These are phyloP conservation scores for Hypoxylon crocopeplum DNA, from an alignment of 495 filamentous ascomycete species.

Conservation along the genomic window DNA sequence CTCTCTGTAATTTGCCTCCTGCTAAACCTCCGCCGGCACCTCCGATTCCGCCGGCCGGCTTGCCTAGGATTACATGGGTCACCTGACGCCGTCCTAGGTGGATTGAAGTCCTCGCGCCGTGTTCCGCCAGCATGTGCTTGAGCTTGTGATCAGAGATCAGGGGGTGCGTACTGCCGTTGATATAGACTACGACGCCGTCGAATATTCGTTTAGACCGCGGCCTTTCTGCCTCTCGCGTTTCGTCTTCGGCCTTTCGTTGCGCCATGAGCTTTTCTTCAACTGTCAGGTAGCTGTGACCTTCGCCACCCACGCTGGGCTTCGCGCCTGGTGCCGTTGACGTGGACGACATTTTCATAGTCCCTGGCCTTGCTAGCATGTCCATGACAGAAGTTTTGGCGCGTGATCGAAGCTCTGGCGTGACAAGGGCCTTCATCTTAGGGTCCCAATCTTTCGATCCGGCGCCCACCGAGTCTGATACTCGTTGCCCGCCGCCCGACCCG, in stretches of 20 bases:
- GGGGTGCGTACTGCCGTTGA: constrained; percentile 88
- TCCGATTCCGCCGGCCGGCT: constrained; percentile 46
- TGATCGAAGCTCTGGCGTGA: constrained; percentile 51
- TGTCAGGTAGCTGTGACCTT: constrained; percentile 5
- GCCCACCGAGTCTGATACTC: constrained; percentile 66
- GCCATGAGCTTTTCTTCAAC: constrained; percentile 42
- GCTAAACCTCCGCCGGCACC: constrained; percentile 81
- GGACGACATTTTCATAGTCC: constrained; percentile 42
- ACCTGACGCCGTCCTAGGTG: constrained; percentile 73
- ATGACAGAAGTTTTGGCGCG: constrained; percentile 49
- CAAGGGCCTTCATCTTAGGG: constrained; percentile 51
- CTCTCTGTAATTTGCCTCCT: constrained; percentile 81
- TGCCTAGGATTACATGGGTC: constrained; percentile 86
- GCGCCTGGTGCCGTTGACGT: not conserved
- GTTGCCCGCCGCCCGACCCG: constrained; percentile 55
- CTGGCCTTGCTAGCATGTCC: constrained; percentile 57
- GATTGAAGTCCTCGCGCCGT: constrained; percentile 75
- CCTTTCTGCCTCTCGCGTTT: constrained; percentile 37
- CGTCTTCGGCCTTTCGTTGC: constrained; percentile 46
- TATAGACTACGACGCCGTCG: constrained; percentile 72
- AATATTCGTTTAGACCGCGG: constrained; percentile 58
- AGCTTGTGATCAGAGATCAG: constrained; percentile 84
- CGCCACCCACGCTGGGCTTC: not conserved
- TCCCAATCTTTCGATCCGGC: constrained; percentile 57
- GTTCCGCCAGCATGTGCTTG: constrained; percentile 74